Conservation (phyloP, 2,329 filamentous ascomycete genomes). For the Alternaria metachromatica region DNA sequence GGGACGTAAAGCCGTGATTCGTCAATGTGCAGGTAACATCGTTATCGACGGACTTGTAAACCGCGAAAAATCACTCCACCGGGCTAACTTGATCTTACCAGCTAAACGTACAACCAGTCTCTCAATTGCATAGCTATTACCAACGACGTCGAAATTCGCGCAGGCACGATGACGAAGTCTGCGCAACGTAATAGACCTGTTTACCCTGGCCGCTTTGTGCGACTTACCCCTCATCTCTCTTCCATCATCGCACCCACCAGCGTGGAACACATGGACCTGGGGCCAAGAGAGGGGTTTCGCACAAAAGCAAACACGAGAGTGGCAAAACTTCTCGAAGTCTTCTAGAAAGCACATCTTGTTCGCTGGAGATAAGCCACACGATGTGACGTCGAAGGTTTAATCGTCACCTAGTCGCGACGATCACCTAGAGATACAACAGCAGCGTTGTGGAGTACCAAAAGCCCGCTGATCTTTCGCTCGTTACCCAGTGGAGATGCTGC, state of each 20-base stretch:
- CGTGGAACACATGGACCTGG: background rate
- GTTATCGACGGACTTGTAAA: background rate
- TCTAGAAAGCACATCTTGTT: background rate
- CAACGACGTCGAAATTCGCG: background rate
- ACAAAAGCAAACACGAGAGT: background rate
- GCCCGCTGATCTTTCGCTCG: background rate
- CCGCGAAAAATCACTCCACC: background rate
- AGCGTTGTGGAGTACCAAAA: background rate
- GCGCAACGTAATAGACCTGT: background rate
- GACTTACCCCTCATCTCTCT: background rate
- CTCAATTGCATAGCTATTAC: background rate
- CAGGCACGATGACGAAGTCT: background rate
- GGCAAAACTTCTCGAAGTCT: conserved; percentile 10
- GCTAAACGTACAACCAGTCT: background rate
- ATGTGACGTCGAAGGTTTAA: background rate
- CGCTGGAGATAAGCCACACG: background rate
- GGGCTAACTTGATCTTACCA: background rate
- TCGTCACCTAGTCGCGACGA: background rate
- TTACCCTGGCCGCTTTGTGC: background rate
- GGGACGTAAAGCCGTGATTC: background rate
- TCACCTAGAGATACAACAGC: background rate
- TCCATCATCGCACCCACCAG: conserved; percentile 1
- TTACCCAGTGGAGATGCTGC: background rate
- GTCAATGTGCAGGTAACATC: background rate
- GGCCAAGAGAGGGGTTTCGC: background rate